Base-by-base conservation (phyloP, 148 eudicot species). In the Tetragonia tetragonoides region DNA sequence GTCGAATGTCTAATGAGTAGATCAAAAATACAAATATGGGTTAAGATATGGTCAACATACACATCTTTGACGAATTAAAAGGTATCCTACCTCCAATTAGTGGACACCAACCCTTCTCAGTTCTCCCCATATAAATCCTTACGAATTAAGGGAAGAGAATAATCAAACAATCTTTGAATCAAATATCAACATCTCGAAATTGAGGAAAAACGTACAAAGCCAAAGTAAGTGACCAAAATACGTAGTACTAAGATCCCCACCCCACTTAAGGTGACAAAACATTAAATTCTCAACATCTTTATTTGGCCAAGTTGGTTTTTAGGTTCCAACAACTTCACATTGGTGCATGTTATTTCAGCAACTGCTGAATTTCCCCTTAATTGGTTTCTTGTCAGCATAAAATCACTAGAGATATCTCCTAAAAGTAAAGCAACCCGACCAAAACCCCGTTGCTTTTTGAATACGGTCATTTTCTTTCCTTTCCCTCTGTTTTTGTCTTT, bases 381-480 rank as follows among this genome's bases (percentile, higher is more conserved):
- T 28, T 14, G 49, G 73, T 57, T 20, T 34, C 60, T 65, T 62
- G 53, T 28, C 80, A 73, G 84, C 80, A 81, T 81, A 77, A 81
- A 77, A 81, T 81, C 84, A 46, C 74, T 71, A 20, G 74, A 77
- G 80, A 72, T 75, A 57, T 76, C 67, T 77, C 47, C 37, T 49
- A 34, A 41, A 34, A 51, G 6, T 28, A 28, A 28, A 28, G 34
- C 34, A 28, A 28, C 34, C 34, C 34, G 34, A 1, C 34, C 34
- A 28, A 28, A 28, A 28, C 34, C 34, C 34, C 34, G 0, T 28
- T 28, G 34, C 34, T 28, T 28, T 28, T 28, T 28, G 34, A 28
- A 28, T 28, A 28, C 34, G 34, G 34, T 28, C 34, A 28, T 28
- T 28, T 28, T 28, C 34, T 28, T 28, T 1, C 34, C 34, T 28